These are phyloP conservation scores for Adiantum capillusveneris DNA, from an alignment of 75 land plant species.

Conservation along the genomic window DNA sequence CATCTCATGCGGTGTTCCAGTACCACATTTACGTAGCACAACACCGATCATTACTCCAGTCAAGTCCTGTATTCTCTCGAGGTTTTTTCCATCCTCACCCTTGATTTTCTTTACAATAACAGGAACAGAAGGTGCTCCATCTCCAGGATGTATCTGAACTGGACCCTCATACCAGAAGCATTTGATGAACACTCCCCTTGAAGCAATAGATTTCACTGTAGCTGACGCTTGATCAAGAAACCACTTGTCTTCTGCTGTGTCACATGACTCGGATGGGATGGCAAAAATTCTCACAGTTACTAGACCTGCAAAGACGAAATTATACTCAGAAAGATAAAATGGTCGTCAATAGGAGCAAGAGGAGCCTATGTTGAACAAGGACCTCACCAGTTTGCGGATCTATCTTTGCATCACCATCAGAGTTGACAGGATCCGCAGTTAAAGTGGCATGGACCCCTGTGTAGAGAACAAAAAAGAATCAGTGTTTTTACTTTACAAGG, in stretches of 20 bases:
- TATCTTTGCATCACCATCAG: neutral
- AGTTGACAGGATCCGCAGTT: neutral
- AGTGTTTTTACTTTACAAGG: too few species aligned
- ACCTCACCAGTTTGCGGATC: neutral
- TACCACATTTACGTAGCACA: slow-evolving; percentile 9
- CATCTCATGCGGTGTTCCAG: slow-evolving; percentile 6
- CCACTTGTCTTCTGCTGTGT: slow-evolving; percentile 19
- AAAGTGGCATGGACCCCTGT: neutral
- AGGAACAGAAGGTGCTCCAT: slow-evolving; percentile 20
- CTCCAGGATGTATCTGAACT: slow-evolving; percentile 10
- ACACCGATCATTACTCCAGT: slow-evolving; percentile 26
- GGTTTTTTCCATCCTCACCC: slow-evolving; percentile 30
- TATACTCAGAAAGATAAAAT: too few species aligned
- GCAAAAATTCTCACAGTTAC: slow-evolving; percentile 15
- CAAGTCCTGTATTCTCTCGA: slow-evolving; percentile 27
- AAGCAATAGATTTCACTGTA: slow-evolving; percentile 12
- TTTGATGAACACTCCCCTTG: slow-evolving; percentile 22
- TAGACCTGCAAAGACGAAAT: slow-evolving; percentile 15
- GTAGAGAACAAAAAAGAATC: neutral
- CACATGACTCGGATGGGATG: slow-evolving; percentile 5
- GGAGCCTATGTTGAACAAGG: neutral
- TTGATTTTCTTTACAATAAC: slow-evolving; percentile 26
- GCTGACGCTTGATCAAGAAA: slow-evolving; percentile 21
- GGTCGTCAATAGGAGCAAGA: too few species aligned
- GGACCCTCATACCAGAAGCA: slow-evolving; percentile 33